Evolutionary conservation across 495 filamentous ascomycete species (phyloP), one percentile per base, ranked within the genome.

Genomic region (Lasiosphaeria hispida): DNA sequence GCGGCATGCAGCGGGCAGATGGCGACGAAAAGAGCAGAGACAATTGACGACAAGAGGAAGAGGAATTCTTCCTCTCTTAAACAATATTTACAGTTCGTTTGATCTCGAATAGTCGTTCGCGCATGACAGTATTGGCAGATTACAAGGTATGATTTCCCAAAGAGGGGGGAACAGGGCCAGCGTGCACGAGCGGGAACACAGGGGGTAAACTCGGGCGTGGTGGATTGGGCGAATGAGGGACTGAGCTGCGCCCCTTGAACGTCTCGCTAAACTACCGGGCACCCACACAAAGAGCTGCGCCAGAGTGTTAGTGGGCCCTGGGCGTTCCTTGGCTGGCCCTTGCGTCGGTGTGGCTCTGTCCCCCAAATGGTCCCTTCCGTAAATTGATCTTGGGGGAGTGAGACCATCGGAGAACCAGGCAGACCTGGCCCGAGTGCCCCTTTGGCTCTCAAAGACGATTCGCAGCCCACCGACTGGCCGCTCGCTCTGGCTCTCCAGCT

Each of bases 261-360:
- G 67, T 70, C 66, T 72, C 67, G 67, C 63, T 64, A 67, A 67
- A 67, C 51, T 48, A 48, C 60, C 55, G 58, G 43, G 40, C 45
- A 35, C 49, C 57, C 57, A 59, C 53, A 30, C 19, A 3, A 45
- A 63, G 53, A 45, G 60, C 54, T 51, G 41, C 42, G 55, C 53
- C 59, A 58, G 61, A 52, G 53, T 67, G 55, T 63, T 62, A 64
- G 59, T 42, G 50, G 62, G 23, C 23, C 23, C 23, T 30, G 23
- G 23, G 23, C 23, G 23, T 30, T 30, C 56, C 58, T 61, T 57
- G 41, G 49, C 19, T 41, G 54, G 42, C 50, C 58, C 47, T 53
- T 43, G 1, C 43, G 38, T 59, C 39, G 40, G 50, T 60, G 49
- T 61, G 57, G 55, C 62, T 60, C 63, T 54, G 67, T 60, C 40